Evolutionary conservation across 78 protist species (phyloP), one percentile per base, ranked within the genome.

Genomic region (Pigoraptor vietnamica): DNA sequence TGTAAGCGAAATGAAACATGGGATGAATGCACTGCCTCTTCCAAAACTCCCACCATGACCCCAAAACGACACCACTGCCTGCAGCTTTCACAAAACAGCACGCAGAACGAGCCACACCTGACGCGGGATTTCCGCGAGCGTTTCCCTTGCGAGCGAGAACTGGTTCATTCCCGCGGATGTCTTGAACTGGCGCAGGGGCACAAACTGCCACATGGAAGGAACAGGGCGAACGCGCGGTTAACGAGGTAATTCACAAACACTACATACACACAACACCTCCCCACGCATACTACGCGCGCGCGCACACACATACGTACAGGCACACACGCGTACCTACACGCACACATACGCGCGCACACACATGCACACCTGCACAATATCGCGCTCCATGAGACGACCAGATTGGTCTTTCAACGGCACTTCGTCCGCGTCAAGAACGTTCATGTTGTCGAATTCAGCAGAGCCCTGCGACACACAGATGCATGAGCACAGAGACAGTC

Each of bases 351-450:
- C 67, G 14, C 67, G 67, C 67, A 48, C 67, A 48, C 67, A 48
- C 67, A 14, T 48, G 67, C 67, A 21, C 67, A 48, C 67, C 67
- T 48, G 67, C 67, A 48, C 67, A 48, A 48, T 48, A 14, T 48
- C 67, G 6, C 67, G 67, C 67, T 48, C 29, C 67, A 48, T 48
- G 14, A 21, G 67, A 48, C 6, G 29, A 14, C 67, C 67, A 6
- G 29, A 21, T 6, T 6, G 6, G 29, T 32, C 1, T 9, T 1
- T 0, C 25, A 92, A 86, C n/a, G 48, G 39, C 34, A 37, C 89
- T 35, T 88, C 93, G 39, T 97, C 98, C 55, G 93, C 95, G 84
- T 97, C 98, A 34, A 97, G 91, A 79, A 25, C 14, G 23, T 79
- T 25, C 84, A 79, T 79, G 34, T 79, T 14, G 10, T 2, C n/a